Evolutionary conservation across 306 rosid genomes (phyloP).

Genomic region (Sphenostylis stenocarpa): DNA sequence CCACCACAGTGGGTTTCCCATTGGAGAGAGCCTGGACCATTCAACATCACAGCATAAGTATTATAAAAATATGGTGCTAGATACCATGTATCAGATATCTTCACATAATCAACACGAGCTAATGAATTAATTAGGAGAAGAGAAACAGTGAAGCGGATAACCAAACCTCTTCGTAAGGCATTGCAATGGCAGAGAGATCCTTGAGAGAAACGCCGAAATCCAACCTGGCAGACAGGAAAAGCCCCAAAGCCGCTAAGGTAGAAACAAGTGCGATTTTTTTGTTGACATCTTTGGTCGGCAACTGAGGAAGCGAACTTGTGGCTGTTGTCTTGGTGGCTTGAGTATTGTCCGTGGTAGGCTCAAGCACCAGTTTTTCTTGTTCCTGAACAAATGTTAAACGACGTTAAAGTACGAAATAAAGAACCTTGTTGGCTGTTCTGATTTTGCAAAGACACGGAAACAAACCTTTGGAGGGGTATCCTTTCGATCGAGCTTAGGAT

Average conservation of each 20-base stretch:
- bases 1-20: slow-evolving; percentile 96
- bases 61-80: neutral
- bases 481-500: slow-evolving; percentile 47
- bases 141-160: neutral
- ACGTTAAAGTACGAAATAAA: neutral
- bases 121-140: neutral
- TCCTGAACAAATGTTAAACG: slow-evolving; percentile 8
- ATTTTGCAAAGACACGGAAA: neutral
- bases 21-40: slow-evolving; percentile 81
- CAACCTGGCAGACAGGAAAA: slow-evolving; percentile 67
- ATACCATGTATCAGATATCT: neutral
- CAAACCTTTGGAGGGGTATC: slow-evolving; percentile 46
- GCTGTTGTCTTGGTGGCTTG: slow-evolving; percentile 22
- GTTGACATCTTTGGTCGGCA: slow-evolving; percentile 66
- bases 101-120: neutral
- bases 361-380: slow-evolving; percentile 36
- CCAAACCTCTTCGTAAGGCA: slow-evolving; percentile 85
- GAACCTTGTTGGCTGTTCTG: neutral
- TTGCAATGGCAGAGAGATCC: slow-evolving; percentile 78
- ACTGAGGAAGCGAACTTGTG: slow-evolving; percentile 49
- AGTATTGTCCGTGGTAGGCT: slow-evolving; percentile 30
- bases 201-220: slow-evolving; percentile 94
- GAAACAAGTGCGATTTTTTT: slow-evolving; percentile 65
- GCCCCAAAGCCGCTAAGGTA: slow-evolving; percentile 70
- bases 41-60: slow-evolving; percentile 4